These are phyloP conservation scores for Ogataea pignaliae DNA, from an alignment of 805 yeast species.

Conservation along the genomic window DNA sequence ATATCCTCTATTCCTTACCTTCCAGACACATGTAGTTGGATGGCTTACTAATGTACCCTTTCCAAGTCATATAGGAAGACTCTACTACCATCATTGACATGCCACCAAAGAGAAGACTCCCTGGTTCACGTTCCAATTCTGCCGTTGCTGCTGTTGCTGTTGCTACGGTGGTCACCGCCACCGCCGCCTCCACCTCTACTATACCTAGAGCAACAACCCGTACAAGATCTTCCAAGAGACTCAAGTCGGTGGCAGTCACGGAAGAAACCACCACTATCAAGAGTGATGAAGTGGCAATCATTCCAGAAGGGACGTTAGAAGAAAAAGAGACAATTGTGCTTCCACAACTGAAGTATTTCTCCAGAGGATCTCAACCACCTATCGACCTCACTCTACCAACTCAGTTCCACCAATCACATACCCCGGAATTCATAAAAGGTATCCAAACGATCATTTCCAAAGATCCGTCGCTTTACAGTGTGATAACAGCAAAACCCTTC, in stretches of 20 bases:
- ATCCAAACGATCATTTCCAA: constrained; percentile 17
- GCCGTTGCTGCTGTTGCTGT: no score
- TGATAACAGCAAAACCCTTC: constrained; percentile 10
- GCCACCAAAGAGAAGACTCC: constrained; percentile 1
- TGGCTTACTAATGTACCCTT: no score
- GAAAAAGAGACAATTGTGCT: neutral
- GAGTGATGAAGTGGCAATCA: neutral
- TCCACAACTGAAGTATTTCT: neutral
- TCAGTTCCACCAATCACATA: constrained; percentile 7
- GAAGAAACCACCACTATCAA: constrained; percentile 4
- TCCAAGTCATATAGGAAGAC: no score
- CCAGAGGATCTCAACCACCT: neutral
- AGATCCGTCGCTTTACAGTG: constrained; percentile 21
- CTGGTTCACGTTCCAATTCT: no score
- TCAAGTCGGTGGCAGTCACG: no score
- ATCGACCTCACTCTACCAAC: neutral
- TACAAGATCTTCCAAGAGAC: no score
- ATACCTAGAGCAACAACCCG: no score
- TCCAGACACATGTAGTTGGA: no score
- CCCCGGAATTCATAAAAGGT: constrained; percentile 21
- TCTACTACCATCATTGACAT: neutral
- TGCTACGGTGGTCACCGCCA: no score
- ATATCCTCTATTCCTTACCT: no score
- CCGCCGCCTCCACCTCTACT: no score
- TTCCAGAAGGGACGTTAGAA: neutral